These are phyloP conservation scores for Daldinia eschscholtzii DNA, from an alignment of 2,329 filamentous ascomycete species.

Conservation along the genomic window DNA sequence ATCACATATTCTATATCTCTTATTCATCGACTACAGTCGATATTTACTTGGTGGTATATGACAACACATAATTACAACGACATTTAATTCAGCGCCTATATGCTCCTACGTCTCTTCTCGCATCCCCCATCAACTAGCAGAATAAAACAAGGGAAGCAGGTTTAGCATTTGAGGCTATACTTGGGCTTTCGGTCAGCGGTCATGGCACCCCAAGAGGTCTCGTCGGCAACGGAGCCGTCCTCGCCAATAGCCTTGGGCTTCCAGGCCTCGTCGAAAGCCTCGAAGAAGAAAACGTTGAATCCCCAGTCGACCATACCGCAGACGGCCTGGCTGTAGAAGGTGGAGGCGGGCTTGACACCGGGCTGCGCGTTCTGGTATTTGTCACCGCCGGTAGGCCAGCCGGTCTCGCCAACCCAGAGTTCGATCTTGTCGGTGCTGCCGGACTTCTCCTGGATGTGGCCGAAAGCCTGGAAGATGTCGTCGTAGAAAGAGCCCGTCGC, in stretches of 20 bases:
- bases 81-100: constrained; percentile 17
- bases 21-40: constrained; percentile 17
- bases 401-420: constrained; percentile 77
- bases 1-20: constrained; percentile 30
- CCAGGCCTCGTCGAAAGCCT: constrained; percentile 80
- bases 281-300: constrained; percentile 78
- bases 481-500: constrained; percentile 72
- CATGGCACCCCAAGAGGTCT: constrained; percentile 79
- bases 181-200: constrained; percentile 69
- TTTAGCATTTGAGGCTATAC: constrained; percentile 56
- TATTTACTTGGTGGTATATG: constrained; percentile 29
- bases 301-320: constrained; percentile 75
- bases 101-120: constrained; percentile 9
- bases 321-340: constrained; percentile 72
- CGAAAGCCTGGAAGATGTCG: constrained; percentile 73
- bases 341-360: constrained; percentile 67
- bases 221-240: constrained; percentile 70
- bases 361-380: constrained; percentile 73
- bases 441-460: constrained; percentile 71
- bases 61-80: constrained; percentile 31
- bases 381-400: constrained; percentile 74
- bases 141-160: constrained; percentile 11
- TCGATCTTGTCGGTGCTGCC: constrained; percentile 65
- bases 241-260: constrained; percentile 74
- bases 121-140: constrained; percentile 6